Base-by-base conservation (phyloP, 78 protist genomes). In the Tieghemostelium lacteum region DNA sequence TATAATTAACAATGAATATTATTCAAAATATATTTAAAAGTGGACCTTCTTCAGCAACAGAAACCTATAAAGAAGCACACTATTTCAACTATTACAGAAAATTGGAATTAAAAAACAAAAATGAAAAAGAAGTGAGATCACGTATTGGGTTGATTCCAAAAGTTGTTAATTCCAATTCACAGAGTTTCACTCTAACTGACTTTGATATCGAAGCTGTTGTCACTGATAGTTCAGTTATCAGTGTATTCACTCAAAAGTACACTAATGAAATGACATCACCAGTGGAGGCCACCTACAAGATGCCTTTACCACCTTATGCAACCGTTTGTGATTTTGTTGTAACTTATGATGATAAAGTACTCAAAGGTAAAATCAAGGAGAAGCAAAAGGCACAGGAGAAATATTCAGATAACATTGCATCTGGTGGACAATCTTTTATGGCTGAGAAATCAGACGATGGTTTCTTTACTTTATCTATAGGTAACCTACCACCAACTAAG, bases 401-500 rank as follows among this genome's bases (percentile, higher is more conserved):
- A 37, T 72, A 72, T 36, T 12, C 3, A 8, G 78, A 72, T 22
- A 40, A 61, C 8, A 72, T 72, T 31, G 78, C 78, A 7, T 22
- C 39, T 14, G 78, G 78, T 31, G 52, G 63, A 14, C 49, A 55
- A 31, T 61, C 78, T 12, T 72, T 72, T 10, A 6, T 72, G 31
- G 78, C 65, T 31, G 67, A 72, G 28, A 72, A 72, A 60, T 20
- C 40, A 4, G 63, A 28, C 22, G 3, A 7, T 36, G 78, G 78
- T 4, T 26, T 28, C 28, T 45, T 45, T 45, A 72, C 26, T 31
- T 28, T 72, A 3, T 16, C 3, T 3, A 45, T 97, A 16, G 98
- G 98, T 63, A 93, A 93, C 66, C 40, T 97, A 33, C 96, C 91
- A 17, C 91, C 94, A 16, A 24, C 31, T 36, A 49, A 45, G 36